A percentile compares a stretch with the other conserved stretches of the same genome.
phyloP scores from a whole-genome alignment of 1,284 basidiomycete species.

The Mrakiaceae sp. region DNA sequence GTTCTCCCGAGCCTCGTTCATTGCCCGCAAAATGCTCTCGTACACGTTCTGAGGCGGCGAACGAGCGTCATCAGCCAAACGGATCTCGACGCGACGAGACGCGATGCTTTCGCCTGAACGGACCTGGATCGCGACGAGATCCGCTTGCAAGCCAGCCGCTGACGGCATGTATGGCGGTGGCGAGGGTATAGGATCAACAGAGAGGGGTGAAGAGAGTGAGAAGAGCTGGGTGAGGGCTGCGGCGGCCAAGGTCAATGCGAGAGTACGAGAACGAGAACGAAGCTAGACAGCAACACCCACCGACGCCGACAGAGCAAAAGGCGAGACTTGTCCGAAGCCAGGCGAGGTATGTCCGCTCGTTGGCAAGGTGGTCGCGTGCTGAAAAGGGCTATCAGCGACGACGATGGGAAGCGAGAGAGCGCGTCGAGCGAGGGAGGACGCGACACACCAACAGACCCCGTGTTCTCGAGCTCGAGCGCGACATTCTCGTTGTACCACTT shows the following conservation, averaged over 20 bases:
- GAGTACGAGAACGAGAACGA: neutral
- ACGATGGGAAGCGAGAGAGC: neutral
- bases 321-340: slow-evolving; percentile 13
- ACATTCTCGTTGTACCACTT: no score
- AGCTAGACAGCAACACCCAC: neutral
- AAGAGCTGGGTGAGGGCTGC: slow-evolving; percentile 13
- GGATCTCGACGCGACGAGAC: no score
- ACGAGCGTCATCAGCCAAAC: no score
- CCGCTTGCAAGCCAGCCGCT: no score
- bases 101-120: no score
- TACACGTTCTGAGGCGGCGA: no score
- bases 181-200: neutral
- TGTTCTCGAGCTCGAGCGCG: slow-evolving; percentile 6
- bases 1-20: no score
- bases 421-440: neutral
- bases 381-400: neutral
- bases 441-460: neutral
- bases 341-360: slow-evolving; percentile 10
- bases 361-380: slow-evolving; percentile 10
- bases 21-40: no score
- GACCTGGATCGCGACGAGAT: no score
- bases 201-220: slow-evolving; percentile 9
- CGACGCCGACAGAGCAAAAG: slow-evolving; percentile 11
- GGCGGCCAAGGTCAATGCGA: neutral
- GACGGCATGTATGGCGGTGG: neutral